Percentiles rank a stretch among this genome's conserved stretches.
These are phyloP conservation scores for Chaetomium sp. DNA, from an alignment of 2,329 filamentous ascomycete genomes.

Conservation along the genomic window DNA sequence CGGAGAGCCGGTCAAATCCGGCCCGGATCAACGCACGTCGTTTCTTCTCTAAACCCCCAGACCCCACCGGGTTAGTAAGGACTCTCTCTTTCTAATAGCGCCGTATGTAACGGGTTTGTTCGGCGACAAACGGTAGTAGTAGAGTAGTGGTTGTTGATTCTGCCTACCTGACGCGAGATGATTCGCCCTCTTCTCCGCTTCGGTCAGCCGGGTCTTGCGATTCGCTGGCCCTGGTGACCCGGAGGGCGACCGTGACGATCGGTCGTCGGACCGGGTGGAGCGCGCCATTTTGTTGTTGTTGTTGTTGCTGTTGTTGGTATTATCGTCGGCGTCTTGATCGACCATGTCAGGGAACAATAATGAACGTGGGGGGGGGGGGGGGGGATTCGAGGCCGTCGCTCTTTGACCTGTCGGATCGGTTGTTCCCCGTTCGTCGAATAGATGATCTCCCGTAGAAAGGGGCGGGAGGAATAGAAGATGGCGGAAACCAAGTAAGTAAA, in stretches of 20 bases:
- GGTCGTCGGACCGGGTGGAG: too few relatives aligned
- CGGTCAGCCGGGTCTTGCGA: constrained; percentile 27
- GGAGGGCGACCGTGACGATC: not conserved
- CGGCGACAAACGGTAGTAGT: not conserved
- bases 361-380: not conserved
- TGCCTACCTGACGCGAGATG: constrained; percentile 31
- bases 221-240: not conserved
- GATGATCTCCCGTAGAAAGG: too few relatives aligned
- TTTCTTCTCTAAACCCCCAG: constrained; percentile 28
- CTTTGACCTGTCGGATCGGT: too few relatives aligned
- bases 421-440: too few relatives aligned
- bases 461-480: too few relatives aligned
- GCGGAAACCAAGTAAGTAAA: too few relatives aligned
- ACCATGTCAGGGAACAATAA: not conserved
- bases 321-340: not conserved
- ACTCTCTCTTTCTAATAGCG: not conserved
- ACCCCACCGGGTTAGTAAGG: not conserved
- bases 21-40: constrained; percentile 60
- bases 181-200: constrained; percentile 35
- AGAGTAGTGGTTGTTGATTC: not conserved
- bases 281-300: not conserved
- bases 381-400: not conserved
- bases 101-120: too few relatives aligned
- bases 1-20: constrained; percentile 74
- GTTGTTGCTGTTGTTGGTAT: not conserved